Evolutionary conservation across 2,329 filamentous ascomycete genomes (phyloP).

Genomic region (Seiridium unicorne): DNA sequence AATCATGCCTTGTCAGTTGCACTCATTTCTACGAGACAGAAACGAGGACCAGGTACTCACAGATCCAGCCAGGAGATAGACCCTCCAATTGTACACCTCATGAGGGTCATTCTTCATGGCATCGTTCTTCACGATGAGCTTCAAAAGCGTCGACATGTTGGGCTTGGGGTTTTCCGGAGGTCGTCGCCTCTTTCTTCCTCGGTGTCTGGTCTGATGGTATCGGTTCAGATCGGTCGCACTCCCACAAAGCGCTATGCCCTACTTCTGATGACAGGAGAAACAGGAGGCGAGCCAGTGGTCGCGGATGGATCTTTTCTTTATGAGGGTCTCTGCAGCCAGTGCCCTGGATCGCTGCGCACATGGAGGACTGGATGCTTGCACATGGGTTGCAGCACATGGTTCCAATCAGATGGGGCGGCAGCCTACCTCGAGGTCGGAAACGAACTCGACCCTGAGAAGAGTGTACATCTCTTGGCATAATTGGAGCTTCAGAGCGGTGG

Average conservation of each 20-base stretch:
- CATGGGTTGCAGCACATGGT: conserved; percentile 1
- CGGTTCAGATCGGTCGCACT: not conserved
- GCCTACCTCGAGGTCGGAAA: not conserved
- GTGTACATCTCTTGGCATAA: conserved; percentile 12
- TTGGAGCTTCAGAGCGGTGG: conserved; percentile 14
- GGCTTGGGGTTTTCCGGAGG: conserved; percentile 2
- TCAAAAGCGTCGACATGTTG: conserved; percentile 19
- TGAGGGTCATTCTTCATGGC: conserved; percentile 65
- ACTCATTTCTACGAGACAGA: not conserved
- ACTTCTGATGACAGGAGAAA: not conserved
- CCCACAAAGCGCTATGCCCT: not conserved
- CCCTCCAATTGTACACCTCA: conserved; percentile 70
- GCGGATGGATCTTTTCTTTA: not conserved
- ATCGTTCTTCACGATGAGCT: conserved; percentile 49
- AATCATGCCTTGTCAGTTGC: not conserved
- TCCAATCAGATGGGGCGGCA: conserved; percentile 9
- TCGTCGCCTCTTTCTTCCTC: not conserved
- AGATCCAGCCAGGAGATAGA: conserved; percentile 62
- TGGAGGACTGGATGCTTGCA: conserved; percentile 1
- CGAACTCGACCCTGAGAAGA: not conserved
- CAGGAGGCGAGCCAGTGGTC: not conserved
- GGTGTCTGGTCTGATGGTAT: not conserved
- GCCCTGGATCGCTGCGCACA: not conserved
- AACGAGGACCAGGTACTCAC: conserved; percentile 25
- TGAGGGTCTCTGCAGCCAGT: not conserved